These are phyloP conservation scores for Clavispora vitiphila DNA, from an alignment of 805 yeast species.

Conservation along the genomic window DNA sequence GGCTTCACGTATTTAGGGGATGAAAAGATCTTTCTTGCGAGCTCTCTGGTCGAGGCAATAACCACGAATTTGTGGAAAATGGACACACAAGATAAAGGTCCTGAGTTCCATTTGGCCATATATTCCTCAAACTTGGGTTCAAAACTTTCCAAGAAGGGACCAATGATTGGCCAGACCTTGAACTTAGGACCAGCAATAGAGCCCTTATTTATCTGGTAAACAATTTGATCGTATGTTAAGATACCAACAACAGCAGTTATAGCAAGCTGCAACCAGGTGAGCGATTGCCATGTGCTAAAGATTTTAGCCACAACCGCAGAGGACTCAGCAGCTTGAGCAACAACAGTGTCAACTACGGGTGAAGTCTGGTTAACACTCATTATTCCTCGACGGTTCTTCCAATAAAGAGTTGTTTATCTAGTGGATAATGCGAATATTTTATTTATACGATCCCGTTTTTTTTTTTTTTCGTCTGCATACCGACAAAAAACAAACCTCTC, in stretches of 20 bases:
- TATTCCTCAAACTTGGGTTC: conserved; percentile 96
- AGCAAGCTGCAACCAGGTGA: conserved; percentile 53
- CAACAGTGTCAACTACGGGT: conserved; percentile 4
- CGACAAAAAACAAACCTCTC: not conserved
- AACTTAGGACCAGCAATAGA: conserved; percentile 82
- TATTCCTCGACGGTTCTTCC: not conserved
- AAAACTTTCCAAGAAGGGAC: conserved; percentile 90
- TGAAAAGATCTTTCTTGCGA: conserved; percentile 15
- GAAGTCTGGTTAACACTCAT: conserved; percentile 8
- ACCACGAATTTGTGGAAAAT: conserved; percentile 97
- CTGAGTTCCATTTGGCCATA: conserved; percentile 88
- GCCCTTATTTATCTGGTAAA: conserved; percentile 78
- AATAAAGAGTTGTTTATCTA: not conserved
- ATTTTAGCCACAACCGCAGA: not conserved
- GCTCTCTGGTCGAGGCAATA: conserved; percentile 18
- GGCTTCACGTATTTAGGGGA: conserved; percentile 90
- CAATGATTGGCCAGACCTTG: conserved; percentile 92
- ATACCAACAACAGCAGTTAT: conserved; percentile 43
- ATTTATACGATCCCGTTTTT: not conserved
- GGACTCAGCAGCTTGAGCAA: not conserved
- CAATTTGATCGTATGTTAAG: conserved; percentile 67
- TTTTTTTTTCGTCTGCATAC: not conserved
- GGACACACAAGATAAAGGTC: conserved; percentile 93
- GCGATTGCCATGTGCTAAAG: conserved; percentile 9
- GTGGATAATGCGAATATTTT: not conserved